These are phyloP conservation scores for Strigomonas galati DNA, from an alignment of 208 protist genomes.

Conservation along the genomic window DNA sequence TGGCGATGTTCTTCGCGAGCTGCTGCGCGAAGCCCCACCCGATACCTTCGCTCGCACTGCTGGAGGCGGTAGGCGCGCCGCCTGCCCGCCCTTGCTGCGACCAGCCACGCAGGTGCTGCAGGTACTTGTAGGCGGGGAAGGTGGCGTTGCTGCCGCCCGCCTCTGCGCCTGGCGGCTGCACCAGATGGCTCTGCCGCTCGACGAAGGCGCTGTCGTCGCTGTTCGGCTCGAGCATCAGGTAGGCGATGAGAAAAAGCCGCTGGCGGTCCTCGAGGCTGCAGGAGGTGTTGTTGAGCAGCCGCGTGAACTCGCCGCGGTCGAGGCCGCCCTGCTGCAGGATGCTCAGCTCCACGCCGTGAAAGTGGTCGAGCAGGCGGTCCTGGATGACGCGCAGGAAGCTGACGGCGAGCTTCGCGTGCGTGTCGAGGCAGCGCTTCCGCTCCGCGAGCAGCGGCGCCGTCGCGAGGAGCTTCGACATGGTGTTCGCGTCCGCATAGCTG, in stretches of 20 bases:
- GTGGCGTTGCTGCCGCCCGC: slow-evolving; percentile 10
- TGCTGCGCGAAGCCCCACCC: slow-evolving; percentile 87
- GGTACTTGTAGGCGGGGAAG: slow-evolving; percentile 72
- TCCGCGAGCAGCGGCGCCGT: slow-evolving; percentile 75
- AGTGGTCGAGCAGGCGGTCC: slow-evolving; percentile 63
- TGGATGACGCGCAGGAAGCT: slow-evolving; percentile 69
- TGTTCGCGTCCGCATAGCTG: slow-evolving; percentile 41
- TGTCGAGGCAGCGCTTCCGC: slow-evolving; percentile 79
- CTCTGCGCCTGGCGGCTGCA: slow-evolving; percentile 18
- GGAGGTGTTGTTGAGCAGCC: slow-evolving; percentile 36
- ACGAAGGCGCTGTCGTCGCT: slow-evolving; percentile 45
- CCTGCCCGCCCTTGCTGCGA: slow-evolving; percentile 20
- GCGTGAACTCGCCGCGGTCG: slow-evolving; percentile 69
- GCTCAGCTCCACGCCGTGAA: slow-evolving; percentile 79
- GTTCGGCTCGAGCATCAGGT: slow-evolving; percentile 47
- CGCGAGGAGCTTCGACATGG: slow-evolving; percentile 76
- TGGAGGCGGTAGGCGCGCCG: slow-evolving; percentile 11
- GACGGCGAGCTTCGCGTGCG: slow-evolving; percentile 81
- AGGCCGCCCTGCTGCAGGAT: slow-evolving; percentile 63
- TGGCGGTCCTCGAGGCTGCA: slow-evolving; percentile 69
- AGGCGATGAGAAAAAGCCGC: slow-evolving; percentile 78
- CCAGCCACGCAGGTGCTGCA: slow-evolving; percentile 81
- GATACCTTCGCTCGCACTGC: slow-evolving; percentile 45
- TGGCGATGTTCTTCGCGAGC: slow-evolving; percentile 76
- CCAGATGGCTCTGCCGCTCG: slow-evolving; percentile 15